Evolutionary conservation across 1,139 yeast species (phyloP), one percentile per base, ranked within the genome.

Genomic region (Lodderomyces margitis): DNA sequence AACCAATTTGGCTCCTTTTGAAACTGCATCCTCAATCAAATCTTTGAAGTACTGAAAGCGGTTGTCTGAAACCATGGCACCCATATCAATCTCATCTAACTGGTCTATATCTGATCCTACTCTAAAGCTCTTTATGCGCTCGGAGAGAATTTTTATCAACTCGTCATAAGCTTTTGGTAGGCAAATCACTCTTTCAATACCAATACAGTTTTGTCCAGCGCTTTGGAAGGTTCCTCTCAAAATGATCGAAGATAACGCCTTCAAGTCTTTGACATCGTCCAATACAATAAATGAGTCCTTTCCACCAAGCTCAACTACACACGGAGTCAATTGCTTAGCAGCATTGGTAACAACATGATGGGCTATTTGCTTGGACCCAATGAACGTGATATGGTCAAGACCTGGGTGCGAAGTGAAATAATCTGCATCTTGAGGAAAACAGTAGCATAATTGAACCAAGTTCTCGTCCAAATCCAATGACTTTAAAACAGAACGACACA

Each of bases 181-280:
- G 36, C 89, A 88, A 48, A 92, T 83, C 3, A 92, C 95, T 48
- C 98, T 74, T 64, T 92, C 98, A 43, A 92, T 86, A 35, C 98
- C 98, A 58, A 92, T 92, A 66, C 98, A 92, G 59, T 92, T 92
- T 61, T 92, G 98, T 8, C 98, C 98, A 0, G 96, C 87, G 44
- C 96, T 86, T 64, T 92, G 98, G 68, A 89, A 92, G 0, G 96
- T 84, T 21, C 98, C 98, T 58, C 98, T 75, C 83, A 92, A 76
- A 32, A 92, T 75, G 23, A 88, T 82, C 5, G 96, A 87, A 0
- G 96, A 80, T 33, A 92, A 70, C 0, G 81, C 77, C 36, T 68
- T 60, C 38, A 75, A 68, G 47, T 80, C 74, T 50, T 74, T 66
- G 31, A 75, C 81, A 49, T 83, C 86, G 56, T 91, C 96, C 52